These are phyloP conservation scores for Plicaturopsis crispa DNA, from an alignment of 768 basidiomycete genomes.

Conservation along the genomic window DNA sequence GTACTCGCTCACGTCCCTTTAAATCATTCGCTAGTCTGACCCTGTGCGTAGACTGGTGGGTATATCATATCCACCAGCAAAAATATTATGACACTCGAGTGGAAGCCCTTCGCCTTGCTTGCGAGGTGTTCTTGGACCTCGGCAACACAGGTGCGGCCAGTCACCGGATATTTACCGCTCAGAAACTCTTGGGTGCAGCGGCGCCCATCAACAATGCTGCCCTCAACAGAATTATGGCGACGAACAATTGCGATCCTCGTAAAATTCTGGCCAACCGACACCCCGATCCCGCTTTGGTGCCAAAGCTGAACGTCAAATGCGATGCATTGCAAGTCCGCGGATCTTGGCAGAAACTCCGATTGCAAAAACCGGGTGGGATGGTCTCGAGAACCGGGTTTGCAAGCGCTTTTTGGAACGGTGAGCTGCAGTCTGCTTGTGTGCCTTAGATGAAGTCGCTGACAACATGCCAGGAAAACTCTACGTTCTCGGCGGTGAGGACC, in stretches of 20 bases:
- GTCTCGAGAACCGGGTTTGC: constrained; percentile 5
- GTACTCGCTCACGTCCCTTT: not conserved
- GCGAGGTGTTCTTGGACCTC: constrained; percentile 20
- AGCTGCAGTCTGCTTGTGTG: constrained; percentile 8
- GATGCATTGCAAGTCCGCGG: constrained; percentile 24
- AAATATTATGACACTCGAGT: constrained; percentile 8
- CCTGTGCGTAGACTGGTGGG: not conserved
- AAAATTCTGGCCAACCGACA: constrained; percentile 11
- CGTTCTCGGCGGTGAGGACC: constrained; percentile 9
- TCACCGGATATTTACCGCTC: constrained; percentile 11
- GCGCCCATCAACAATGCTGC: not conserved
- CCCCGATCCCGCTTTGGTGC: constrained; percentile 17
- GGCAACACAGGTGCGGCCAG: constrained; percentile 26
- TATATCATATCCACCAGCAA: not conserved
- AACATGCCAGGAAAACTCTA: too few species aligned
- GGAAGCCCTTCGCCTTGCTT: constrained; percentile 13
- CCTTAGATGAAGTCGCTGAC: too few species aligned
- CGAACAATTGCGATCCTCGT: not conserved
- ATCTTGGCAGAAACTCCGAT: constrained; percentile 25
- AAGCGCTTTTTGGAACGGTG: constrained; percentile 15
- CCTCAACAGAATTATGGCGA: not conserved
- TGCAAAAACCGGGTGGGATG: not conserved
- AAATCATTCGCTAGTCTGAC: not conserved
- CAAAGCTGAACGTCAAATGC: constrained; percentile 9
- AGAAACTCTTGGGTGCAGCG: not conserved